Conservation (phyloP, 179 eudicot genomes). For the Amaranthus tricolor region DNA sequence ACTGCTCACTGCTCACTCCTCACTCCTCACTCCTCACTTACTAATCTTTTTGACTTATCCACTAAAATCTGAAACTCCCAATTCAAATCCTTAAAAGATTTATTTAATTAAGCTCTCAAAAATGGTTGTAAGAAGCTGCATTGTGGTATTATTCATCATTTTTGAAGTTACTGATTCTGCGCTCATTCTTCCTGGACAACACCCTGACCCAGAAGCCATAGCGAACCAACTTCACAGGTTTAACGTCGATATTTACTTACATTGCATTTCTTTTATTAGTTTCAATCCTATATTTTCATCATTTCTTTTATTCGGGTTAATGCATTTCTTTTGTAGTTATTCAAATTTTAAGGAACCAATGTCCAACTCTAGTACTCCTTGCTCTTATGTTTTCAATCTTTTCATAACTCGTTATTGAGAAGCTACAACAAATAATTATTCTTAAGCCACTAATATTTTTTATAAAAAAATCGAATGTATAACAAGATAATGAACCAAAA, state of each 20-base stretch:
- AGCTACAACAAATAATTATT: too few relatives aligned
- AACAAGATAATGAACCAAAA: too few relatives aligned
- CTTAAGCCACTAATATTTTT: too few relatives aligned
- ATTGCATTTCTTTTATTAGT: background rate
- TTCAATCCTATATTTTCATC: background rate
- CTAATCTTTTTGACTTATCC: too few relatives aligned
- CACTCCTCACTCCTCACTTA: too few relatives aligned
- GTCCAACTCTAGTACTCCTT: too few relatives aligned
- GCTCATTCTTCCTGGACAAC: constrained; percentile 61
- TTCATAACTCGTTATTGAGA: too few relatives aligned
- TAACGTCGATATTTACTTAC: background rate
- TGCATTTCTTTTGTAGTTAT: background rate
- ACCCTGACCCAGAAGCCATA: constrained; percentile 69
- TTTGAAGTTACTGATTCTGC: constrained; percentile 21
- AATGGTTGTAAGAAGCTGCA: constrained; percentile 50
- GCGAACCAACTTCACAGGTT: constrained; percentile 65
- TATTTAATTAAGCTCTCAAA: background rate
- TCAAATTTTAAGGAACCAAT: background rate
- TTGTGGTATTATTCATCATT: constrained; percentile 36
- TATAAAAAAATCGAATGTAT: too few relatives aligned
- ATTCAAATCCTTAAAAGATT: too few relatives aligned
- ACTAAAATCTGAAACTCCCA: too few relatives aligned
- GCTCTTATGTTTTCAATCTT: too few relatives aligned
- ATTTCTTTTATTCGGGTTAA: background rate
- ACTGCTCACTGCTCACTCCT: too few relatives aligned